These are phyloP conservation scores for Pezicula rhizophila DNA, from an alignment of 2,329 filamentous ascomycete genomes.

Conservation along the genomic window DNA sequence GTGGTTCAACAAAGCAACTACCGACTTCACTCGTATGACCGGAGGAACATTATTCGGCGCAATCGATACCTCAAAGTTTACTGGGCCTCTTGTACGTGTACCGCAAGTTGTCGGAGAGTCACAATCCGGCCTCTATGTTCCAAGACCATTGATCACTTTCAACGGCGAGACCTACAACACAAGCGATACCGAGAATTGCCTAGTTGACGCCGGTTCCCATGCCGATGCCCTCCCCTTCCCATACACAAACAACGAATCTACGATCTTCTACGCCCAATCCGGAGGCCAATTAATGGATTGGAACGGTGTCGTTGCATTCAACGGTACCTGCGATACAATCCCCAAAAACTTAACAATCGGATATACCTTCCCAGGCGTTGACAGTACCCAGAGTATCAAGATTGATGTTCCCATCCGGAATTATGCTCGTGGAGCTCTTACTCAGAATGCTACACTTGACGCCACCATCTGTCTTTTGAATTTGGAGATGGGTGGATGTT, in stretches of 20 bases:
- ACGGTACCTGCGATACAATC: constrained; percentile 25
- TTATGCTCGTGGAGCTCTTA: constrained; percentile 22
- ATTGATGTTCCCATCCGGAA: constrained; percentile 27
- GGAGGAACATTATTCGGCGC: constrained; percentile 29
- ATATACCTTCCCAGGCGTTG: constrained; percentile 21
- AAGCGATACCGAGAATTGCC: constrained; percentile 14
- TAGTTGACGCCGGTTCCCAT: constrained; percentile 28
- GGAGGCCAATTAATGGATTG: constrained; percentile 10
- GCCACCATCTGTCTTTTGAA: constrained; percentile 23
- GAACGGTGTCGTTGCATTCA: constrained; percentile 18
- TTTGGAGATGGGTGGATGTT: constrained; percentile 23
- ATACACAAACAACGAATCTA: constrained; percentile 1
- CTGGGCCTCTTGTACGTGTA: constrained; percentile 27
- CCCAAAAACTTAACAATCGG: constrained; percentile 22
- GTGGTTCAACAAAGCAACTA: constrained; percentile 29
- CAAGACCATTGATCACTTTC: constrained; percentile 19
- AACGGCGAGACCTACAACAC: constrained; percentile 13
- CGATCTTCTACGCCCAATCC: constrained; percentile 14
- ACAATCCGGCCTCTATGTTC: constrained; percentile 17
- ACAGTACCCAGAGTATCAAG: constrained; percentile 16
- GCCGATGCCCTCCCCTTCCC: constrained; percentile 20
- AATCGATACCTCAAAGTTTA: constrained; percentile 29
- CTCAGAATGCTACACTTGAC: constrained; percentile 6
- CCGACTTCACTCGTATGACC: constrained; percentile 17
- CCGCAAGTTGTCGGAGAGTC: constrained; percentile 3